phyloP scores from a whole-genome alignment of 2,329 filamentous ascomycete genomes.

The Fusarium sp. region DNA sequence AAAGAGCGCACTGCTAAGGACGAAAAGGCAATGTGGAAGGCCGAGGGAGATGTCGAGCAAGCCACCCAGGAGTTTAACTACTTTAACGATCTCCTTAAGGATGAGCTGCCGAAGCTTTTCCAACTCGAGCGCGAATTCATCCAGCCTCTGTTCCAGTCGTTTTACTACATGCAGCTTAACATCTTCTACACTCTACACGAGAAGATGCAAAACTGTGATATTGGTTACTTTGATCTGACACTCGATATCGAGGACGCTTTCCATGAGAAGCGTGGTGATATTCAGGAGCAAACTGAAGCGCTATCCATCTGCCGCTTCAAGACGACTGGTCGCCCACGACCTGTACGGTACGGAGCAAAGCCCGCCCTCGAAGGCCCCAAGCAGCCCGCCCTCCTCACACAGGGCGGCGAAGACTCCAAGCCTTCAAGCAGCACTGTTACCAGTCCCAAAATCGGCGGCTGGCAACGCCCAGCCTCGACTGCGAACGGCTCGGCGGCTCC shows the following conservation, averaged over 20 bases:
- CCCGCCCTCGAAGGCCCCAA: constrained; percentile 63
- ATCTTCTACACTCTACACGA: constrained; percentile 99
- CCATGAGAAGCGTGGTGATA: constrained; percentile 86
- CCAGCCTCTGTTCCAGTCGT: constrained; percentile 95
- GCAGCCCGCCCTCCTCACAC: constrained; percentile 63
- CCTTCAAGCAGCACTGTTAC: constrained; percentile 30
- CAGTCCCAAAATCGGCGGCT: constrained; percentile 50
- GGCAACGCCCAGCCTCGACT: constrained; percentile 50
- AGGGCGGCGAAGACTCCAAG: constrained; percentile 58
- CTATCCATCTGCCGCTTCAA: constrained; percentile 92
- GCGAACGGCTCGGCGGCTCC: constrained; percentile 69
- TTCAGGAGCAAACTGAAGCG: constrained; percentile 85
- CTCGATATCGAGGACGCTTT: constrained; percentile 93
- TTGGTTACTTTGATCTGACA: constrained; percentile 95
- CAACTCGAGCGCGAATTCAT: constrained; percentile 93
- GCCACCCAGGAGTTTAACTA: constrained; percentile 97
- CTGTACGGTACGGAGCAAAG: constrained; percentile 69
- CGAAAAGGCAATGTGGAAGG: constrained; percentile 96
- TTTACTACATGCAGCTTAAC: constrained; percentile 99
- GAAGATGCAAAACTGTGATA: constrained; percentile 96
- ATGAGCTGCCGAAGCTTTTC: constrained; percentile 94
- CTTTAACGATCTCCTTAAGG: constrained; percentile 97
- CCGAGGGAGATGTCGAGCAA: constrained; percentile 89
- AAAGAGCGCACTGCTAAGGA: constrained; percentile 97
- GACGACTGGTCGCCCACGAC: constrained; percentile 77